phyloP scores from a whole-genome alignment of 2,329 filamentous ascomycete genomes.

The Hirsutella thompsonii region DNA sequence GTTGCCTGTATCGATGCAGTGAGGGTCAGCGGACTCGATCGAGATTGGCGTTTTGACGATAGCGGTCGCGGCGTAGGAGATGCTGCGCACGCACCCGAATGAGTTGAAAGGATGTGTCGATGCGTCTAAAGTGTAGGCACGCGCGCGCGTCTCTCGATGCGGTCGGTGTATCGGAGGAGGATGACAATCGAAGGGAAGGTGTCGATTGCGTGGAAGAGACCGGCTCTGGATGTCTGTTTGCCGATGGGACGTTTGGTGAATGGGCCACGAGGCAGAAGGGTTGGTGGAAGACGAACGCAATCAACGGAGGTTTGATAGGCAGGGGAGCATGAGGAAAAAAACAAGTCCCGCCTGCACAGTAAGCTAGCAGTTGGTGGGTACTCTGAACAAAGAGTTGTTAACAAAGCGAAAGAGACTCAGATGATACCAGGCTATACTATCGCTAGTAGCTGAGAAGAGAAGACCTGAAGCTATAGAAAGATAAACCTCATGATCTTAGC shows the following conservation, averaged over 20 bases:
- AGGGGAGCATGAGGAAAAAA: constrained; percentile 3
- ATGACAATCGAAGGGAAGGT: background rate
- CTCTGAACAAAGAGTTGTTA: background rate
- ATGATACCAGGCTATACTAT: background rate
- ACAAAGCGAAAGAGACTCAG: background rate
- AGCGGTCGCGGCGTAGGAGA: background rate
- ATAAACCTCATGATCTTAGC: too few relatives aligned
- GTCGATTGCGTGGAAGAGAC: constrained; percentile 1
- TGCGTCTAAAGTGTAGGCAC: background rate
- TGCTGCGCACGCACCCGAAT: background rate
- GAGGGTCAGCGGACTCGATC: background rate
- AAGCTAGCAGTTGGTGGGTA: constrained; percentile 7
- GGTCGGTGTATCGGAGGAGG: background rate
- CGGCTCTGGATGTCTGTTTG: constrained; percentile 1
- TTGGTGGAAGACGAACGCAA: constrained; percentile 4
- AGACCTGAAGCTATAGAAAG: too few relatives aligned
- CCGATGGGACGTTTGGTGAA: constrained; percentile 1
- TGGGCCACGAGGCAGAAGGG: constrained; percentile 1
- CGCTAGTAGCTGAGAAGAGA: too few relatives aligned
- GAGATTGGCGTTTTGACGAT: background rate
- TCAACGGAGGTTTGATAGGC: constrained; percentile 6
- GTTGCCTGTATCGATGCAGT: background rate
- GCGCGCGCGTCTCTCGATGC: constrained; percentile 1
- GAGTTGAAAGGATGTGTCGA: constrained; percentile 1
- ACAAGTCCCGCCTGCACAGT: constrained; percentile 7